Percentiles rank a stretch among this genome's conserved stretches.
Evolutionary conservation across 2,329 filamentous ascomycete genomes (phyloP).

Genomic region (Bipolaris victoriae): DNA sequence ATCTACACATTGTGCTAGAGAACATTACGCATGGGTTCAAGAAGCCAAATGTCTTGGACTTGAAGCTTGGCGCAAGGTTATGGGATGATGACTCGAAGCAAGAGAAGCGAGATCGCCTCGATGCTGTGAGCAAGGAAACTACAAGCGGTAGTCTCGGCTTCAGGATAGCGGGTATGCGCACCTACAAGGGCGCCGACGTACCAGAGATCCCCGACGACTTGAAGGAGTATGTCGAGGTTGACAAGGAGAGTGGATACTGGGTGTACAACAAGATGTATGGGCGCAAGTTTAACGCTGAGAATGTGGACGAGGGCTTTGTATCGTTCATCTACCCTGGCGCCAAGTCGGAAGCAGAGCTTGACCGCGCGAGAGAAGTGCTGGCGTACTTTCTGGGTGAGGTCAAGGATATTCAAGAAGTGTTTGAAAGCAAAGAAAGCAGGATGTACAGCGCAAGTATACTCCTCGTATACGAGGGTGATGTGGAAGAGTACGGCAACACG

Average conservation of each 20-base stretch:
- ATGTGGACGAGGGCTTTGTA: conserved; percentile 63
- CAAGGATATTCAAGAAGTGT: conserved; percentile 60
- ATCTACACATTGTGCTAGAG: conserved; percentile 81
- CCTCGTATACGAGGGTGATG: conserved; percentile 70
- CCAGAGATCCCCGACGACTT: conserved; percentile 32
- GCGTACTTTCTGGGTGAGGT: conserved; percentile 53
- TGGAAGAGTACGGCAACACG: conserved; percentile 58
- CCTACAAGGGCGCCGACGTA: conserved; percentile 53
- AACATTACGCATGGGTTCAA: conserved; percentile 83
- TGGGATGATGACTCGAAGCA: conserved; percentile 76
- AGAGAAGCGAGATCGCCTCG: conserved; percentile 64
- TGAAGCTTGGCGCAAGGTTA: conserved; percentile 85
- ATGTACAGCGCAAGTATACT: conserved; percentile 72
- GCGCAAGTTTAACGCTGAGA: conserved; percentile 60
- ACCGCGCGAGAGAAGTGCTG: conserved; percentile 56
- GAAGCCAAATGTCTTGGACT: conserved; percentile 86
- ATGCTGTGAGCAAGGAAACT: conserved; percentile 64
- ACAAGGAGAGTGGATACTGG: conserved; percentile 60
- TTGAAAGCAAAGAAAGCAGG: conserved; percentile 67
- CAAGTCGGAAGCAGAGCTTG: conserved; percentile 33
- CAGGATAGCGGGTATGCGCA: conserved; percentile 69
- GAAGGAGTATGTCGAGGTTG: conserved; percentile 44
- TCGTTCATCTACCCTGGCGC: conserved; percentile 59
- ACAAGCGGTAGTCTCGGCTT: conserved; percentile 67
- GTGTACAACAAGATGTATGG: conserved; percentile 72